Evolutionary conservation across 2,329 filamentous ascomycete genomes (phyloP).

Genomic region (Colletotrichum incanum): DNA sequence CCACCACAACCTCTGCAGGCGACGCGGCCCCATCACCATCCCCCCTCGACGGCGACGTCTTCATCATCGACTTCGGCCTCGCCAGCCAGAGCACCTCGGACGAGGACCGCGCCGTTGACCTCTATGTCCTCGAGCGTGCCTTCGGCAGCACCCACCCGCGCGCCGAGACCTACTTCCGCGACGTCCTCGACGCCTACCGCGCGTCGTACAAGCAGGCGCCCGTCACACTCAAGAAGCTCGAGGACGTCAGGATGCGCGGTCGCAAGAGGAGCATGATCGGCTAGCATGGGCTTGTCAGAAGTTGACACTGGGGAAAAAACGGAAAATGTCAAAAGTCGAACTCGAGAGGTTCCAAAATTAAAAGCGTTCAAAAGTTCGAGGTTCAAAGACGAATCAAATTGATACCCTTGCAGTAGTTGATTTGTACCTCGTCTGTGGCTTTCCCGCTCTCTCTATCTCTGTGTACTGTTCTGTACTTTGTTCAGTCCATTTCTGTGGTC

Average conservation of each 20-base stretch:
- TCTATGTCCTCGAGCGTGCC: conserved; percentile 95
- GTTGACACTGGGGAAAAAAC: conserved; percentile 7
- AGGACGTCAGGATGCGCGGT: conserved; percentile 94
- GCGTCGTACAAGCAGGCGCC: conserved; percentile 82
- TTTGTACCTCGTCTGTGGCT: conserved; percentile 20
- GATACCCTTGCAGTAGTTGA: conserved; percentile 30
- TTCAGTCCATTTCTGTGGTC: conserved; percentile 12
- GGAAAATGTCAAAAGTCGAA: conserved; percentile 36
- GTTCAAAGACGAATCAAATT: conserved; percentile 32
- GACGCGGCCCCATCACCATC: background rate
- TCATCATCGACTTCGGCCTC: conserved; percentile 95
- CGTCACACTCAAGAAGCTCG: conserved; percentile 83
- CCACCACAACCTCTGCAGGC: conserved; percentile 15
- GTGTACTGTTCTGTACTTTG: conserved; percentile 14
- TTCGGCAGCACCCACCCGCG: conserved; percentile 95
- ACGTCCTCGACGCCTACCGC: conserved; percentile 82
- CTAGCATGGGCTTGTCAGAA: conserved; percentile 55
- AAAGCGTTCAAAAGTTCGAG: too few species aligned
- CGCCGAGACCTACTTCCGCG: conserved; percentile 82
- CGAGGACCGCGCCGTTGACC: conserved; percentile 94
- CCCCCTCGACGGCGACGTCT: conserved; percentile 78
- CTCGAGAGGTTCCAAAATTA: conserved; percentile 22
- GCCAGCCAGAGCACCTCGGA: conserved; percentile 86
- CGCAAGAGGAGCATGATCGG: conserved; percentile 98
- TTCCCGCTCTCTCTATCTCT: background rate